Conservation (phyloP, 306 rosid genomes). For the Rosa chinensis region DNA sequence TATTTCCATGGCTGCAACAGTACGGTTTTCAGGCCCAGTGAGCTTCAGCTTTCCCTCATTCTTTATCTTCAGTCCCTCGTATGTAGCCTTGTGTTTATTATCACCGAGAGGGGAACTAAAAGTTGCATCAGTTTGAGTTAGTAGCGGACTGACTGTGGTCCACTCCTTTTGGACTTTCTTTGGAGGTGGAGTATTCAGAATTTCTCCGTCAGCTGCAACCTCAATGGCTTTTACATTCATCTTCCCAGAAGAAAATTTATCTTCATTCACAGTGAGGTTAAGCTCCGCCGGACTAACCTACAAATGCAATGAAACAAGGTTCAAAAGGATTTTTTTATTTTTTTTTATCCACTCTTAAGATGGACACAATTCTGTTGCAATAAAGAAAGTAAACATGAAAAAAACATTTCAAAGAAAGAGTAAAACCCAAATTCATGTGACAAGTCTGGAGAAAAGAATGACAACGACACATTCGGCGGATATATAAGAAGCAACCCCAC, state of each 20-base stretch:
- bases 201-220: constrained; percentile 17
- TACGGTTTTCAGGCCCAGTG: not conserved
- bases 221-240: not conserved
- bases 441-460: constrained; percentile 11
- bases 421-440: constrained; percentile 12
- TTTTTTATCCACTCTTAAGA: not conserved
- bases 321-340: not conserved
- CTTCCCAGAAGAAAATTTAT: not conserved
- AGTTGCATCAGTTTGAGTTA: not conserved
- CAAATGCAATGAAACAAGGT: constrained; percentile 18
- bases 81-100: not conserved
- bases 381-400: no score
- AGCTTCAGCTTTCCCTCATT: not conserved
- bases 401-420: not conserved
- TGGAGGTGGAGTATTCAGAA: constrained; percentile 15
- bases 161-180: constrained; percentile 42
- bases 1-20: not conserved
- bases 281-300: constrained; percentile 22
- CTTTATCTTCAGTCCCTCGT: not conserved
- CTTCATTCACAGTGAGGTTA: not conserved
- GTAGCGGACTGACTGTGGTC: constrained; percentile 39
- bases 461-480: not conserved
- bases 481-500: no score
- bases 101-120: not conserved
- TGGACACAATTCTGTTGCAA: not conserved